A percentile compares a stretch with the other conserved stretches of the same genome.
Conservation (phyloP, 2,329 filamentous ascomycete species). For the Scedosporium minutisporum region DNA sequence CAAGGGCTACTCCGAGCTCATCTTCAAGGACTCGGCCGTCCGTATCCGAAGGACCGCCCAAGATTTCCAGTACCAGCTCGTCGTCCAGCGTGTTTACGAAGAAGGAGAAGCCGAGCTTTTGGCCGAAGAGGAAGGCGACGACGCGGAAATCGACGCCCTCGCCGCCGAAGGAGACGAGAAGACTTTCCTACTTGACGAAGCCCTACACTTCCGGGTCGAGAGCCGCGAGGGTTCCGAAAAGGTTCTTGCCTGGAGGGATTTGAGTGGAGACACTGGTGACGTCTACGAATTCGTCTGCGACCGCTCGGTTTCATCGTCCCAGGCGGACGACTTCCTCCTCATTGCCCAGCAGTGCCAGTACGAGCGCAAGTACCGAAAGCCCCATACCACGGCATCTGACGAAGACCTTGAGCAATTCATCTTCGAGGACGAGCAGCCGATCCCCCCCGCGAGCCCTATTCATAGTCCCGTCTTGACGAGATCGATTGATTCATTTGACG, state of each 20-base stretch:
- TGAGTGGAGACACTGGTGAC: constrained; percentile 88
- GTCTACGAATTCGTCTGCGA: constrained; percentile 99
- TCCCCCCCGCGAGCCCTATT: constrained; percentile 54
- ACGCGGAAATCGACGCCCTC: constrained; percentile 66
- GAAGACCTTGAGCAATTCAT: constrained; percentile 74
- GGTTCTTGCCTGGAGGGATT: constrained; percentile 86
- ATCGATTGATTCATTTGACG: constrained; percentile 48
- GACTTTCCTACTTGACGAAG: constrained; percentile 89
- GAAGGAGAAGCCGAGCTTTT: constrained; percentile 91
- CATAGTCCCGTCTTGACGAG: constrained; percentile 47
- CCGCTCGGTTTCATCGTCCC: constrained; percentile 53
- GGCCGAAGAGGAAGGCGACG: constrained; percentile 80
- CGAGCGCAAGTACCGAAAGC: constrained; percentile 86
- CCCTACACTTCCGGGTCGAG: constrained; percentile 77
- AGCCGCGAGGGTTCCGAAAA: constrained; percentile 71
- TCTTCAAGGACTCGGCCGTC: constrained; percentile 93
- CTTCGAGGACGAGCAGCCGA: constrained; percentile 57
- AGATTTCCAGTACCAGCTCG: constrained; percentile 94
- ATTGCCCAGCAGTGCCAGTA: constrained; percentile 90
- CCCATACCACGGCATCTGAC: constrained; percentile 69
- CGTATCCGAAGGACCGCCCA: constrained; percentile 88
- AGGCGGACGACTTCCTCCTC: constrained; percentile 71
- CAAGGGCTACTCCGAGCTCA: constrained; percentile 96
- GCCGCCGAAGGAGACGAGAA: constrained; percentile 87
- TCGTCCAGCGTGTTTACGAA: constrained; percentile 92